phyloP scores from a whole-genome alignment of 1,139 yeast genomes.

The Lodderomyces margitis region DNA sequence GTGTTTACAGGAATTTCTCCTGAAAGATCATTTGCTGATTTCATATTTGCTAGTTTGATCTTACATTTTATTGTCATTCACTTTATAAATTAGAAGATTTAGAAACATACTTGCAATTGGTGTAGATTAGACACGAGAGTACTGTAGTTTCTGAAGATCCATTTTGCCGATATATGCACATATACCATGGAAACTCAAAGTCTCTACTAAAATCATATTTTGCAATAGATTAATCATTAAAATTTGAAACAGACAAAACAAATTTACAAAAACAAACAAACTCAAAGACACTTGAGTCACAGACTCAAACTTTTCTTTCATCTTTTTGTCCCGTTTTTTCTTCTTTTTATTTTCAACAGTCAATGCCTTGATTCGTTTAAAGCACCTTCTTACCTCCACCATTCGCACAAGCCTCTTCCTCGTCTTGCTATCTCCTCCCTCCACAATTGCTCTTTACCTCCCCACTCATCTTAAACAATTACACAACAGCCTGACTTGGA shows the following conservation, averaged over 20 bases:
- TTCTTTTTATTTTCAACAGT: background rate
- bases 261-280: background rate
- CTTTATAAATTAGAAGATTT: constrained; percentile 66
- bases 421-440: background rate
- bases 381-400: background rate
- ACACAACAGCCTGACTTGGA: constrained; percentile 45
- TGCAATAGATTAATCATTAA: background rate
- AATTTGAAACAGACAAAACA: background rate
- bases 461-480: constrained; percentile 37
- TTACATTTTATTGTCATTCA: constrained; percentile 88
- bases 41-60: constrained; percentile 78
- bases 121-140: constrained; percentile 1
- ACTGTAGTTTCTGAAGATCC: no score
- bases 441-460: no score
- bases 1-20: constrained; percentile 60
- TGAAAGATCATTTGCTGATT: constrained; percentile 87
- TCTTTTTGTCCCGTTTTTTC: no score
- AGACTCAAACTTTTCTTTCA: background rate
- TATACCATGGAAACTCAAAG: no score
- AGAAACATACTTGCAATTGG: no score
- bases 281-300: background rate
- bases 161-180: no score
- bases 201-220: no score
- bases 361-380: no score
- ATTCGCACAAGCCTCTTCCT: background rate